A percentile compares a stretch with the other conserved stretches of the same genome.
Evolutionary conservation across 192 early-diverging fungal species (phyloP).

Genomic region (Funneliformis geosporum): DNA sequence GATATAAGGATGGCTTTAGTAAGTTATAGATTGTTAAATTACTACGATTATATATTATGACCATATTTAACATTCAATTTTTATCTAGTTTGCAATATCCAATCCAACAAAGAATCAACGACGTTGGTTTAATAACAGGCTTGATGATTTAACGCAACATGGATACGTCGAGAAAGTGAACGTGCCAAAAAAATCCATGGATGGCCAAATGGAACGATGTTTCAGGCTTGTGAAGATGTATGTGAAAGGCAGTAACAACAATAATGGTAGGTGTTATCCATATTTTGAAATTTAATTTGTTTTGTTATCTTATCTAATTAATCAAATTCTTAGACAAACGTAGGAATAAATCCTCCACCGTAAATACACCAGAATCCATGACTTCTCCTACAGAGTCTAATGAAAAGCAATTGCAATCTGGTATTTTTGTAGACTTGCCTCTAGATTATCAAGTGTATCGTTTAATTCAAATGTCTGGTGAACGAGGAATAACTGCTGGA

Average conservation of each 20-base stretch:
- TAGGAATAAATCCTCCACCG: neutral
- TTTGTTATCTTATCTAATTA: slow-evolving; percentile 1
- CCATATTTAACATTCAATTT: neutral
- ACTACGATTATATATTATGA: neutral
- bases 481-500: slow-evolving; percentile 51
- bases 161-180: slow-evolving; percentile 53
- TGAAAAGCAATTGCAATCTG: neutral
- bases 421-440: slow-evolving; percentile 46
- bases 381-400: neutral
- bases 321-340: neutral
- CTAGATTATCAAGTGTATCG: slow-evolving; percentile 67
- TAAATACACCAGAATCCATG: neutral
- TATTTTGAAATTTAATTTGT: neutral
- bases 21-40: slow-evolving; percentile 18
- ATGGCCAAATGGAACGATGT: slow-evolving; percentile 47
- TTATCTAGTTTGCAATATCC: slow-evolving; percentile 35
- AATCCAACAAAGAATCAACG: slow-evolving; percentile 47
- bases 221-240: slow-evolving; percentile 51
- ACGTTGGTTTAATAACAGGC: slow-evolving; percentile 61
- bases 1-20: slow-evolving; percentile 62
- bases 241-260: slow-evolving; percentile 27
- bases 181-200: slow-evolving; percentile 20
- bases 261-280: neutral
- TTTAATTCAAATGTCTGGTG: slow-evolving; percentile 51
- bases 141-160: slow-evolving; percentile 47